These are phyloP conservation scores for Tagetes patula DNA, from an alignment of 129 eudicot species.

Conservation along the genomic window DNA sequence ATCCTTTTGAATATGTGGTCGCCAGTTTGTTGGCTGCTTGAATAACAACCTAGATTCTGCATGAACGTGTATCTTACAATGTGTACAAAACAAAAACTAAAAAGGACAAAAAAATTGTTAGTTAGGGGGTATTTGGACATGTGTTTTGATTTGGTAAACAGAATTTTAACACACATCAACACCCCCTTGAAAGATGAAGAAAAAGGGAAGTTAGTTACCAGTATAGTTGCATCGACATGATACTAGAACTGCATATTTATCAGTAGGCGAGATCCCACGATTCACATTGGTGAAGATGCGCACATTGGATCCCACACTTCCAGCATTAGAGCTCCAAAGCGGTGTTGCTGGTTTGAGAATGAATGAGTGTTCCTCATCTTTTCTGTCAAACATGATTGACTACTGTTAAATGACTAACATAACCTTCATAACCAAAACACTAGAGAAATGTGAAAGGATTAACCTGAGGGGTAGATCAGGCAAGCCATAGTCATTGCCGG, in stretches of 20 bases:
- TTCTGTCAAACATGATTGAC: constrained; percentile 57
- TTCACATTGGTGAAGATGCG: constrained; percentile 39
- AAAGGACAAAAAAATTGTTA: not conserved
- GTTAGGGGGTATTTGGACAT: not conserved
- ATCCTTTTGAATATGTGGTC: constrained; percentile 71
- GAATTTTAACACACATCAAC: not conserved
- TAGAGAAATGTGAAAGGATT: constrained; percentile 14
- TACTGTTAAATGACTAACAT: constrained; percentile 11
- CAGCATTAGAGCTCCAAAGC: constrained; percentile 38
- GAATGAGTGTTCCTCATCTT: constrained; percentile 94
- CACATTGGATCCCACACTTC: constrained; percentile 44
- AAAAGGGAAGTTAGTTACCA: constrained; percentile 44
- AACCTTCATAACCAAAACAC: constrained; percentile 14
- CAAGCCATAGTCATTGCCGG: constrained; percentile 66
- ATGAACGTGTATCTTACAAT: constrained; percentile 8
- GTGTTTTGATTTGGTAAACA: not conserved
- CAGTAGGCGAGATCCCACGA: constrained; percentile 38
- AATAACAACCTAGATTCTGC: constrained; percentile 84
- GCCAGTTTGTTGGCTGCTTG: constrained; percentile 87
- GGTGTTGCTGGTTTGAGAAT: constrained; percentile 74
- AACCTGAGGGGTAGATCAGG: constrained; percentile 88
- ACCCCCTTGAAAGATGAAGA: not conserved
- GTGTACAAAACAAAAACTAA: not conserved
- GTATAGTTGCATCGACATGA: constrained; percentile 93
- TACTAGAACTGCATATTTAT: constrained; percentile 75